Percentiles rank a stretch among this genome's conserved stretches.
Evolutionary conservation across 148 eudicot species (phyloP).

Genomic region (Rhododendron williamsianum): DNA sequence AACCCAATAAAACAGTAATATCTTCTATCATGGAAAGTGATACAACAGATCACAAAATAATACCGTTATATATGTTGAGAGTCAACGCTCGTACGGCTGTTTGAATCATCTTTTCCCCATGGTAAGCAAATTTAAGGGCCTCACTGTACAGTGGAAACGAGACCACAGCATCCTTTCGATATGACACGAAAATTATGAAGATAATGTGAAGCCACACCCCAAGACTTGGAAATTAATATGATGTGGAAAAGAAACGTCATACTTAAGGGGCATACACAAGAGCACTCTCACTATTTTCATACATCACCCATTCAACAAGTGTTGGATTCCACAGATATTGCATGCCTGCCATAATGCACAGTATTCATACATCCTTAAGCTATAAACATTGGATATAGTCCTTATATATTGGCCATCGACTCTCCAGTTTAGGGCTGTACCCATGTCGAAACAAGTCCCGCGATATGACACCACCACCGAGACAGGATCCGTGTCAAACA

Average conservation of each 20-base stretch:
- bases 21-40: neutral
- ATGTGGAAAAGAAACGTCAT: neutral
- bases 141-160: conserved; percentile 47
- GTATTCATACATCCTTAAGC: neutral
- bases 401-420: neutral
- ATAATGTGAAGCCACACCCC: neutral
- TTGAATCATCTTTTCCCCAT: conserved; percentile 53
- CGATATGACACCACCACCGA: neutral
- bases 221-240: neutral
- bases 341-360: neutral
- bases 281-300: neutral
- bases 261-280: neutral
- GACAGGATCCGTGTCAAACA: neutral
- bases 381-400: neutral
- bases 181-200: neutral
- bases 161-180: conserved; percentile 35
- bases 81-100: conserved; percentile 47
- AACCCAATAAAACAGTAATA: neutral
- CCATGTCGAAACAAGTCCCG: neutral
- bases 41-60: neutral
- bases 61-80: conserved; percentile 46
- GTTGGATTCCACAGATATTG: neutral
- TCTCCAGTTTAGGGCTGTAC: neutral
- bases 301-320: neutral
- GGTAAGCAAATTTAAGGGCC: conserved; percentile 47